Base-by-base conservation (phyloP, 139 green algal genomes). In the Chlamydomonas asymmetrica region DNA sequence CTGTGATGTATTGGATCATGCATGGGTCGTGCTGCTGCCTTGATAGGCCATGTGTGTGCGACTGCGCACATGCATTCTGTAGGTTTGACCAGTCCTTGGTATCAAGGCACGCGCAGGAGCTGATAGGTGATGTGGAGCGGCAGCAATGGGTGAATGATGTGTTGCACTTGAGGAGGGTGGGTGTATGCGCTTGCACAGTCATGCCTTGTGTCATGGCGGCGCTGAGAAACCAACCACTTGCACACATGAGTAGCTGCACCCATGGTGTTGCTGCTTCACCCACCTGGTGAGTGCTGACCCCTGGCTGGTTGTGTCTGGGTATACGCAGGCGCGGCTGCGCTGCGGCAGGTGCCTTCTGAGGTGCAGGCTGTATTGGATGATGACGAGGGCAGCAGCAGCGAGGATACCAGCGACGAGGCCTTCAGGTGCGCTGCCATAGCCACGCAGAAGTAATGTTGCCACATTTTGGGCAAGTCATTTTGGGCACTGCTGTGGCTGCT, bases 341-440 rank as follows among this genome's bases (percentile, higher is more conserved):
- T 78, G 6, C 52, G 50, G 4, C n/a, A 20, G 20, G 60, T 70
- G 34, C 71, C 71, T 16, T 25, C 34, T 1, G 71, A 78, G 60
- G 54, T 78, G n/a, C 41, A 54, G 23, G 50, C 71, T 27, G 71
- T 78, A 34, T 45, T 78, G 23, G 73, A 74, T 63, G 75, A 79
- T 27, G 75, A 75, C 61, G 80, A 71, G 62, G 84, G 83, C 83
- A 88, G 80, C 71, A 86, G 83, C 83, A 84, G 75, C 35, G 83
- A 88, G 66, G 79, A 88, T 56, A 88, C 75, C 3, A 79, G 74
- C 40, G 83, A 88, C 18, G 79, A 85, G 67, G 49, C 62, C 29
- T 88, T 80, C 34, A 82, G 35, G 79, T 84, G 66, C 79, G 85
- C 66, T 71, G 69, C 32, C 48, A 64, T 54, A 70, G 77, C 1